Evolutionary conservation across 1,139 yeast genomes (phyloP), one percentile per base, ranked within the genome.

Genomic region (Yamadazyma pseudoaaseri): DNA sequence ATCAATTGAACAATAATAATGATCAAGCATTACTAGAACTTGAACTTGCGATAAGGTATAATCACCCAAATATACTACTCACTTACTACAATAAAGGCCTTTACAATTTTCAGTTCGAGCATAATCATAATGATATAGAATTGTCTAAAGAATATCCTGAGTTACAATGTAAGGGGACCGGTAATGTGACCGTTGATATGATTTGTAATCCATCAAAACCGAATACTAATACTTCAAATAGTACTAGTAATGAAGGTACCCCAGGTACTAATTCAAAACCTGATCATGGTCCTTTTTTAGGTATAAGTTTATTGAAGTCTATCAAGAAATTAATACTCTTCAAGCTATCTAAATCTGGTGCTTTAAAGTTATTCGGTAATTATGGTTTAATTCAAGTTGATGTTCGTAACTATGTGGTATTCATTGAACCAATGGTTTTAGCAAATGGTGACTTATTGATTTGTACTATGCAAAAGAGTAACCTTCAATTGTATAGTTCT

Each of bases 31-130:
- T 82, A 9, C 61, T 80, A 12, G 83, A 80, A 43, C 71, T 81
- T 31, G 90, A 82, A 50, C 62, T 82, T 26, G 55, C 63, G 20
- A 61, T 82, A 33, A 62, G 90, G 34, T 65, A 68, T 43, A 58
- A 66, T 22, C 55, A 74, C 39, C 77, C 83, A 2, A 63, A 65
- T 31, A 71, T 74, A 6, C 58, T 83, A 28, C 70, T 80, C 5
- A 74, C 81, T 10, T 69, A 80, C 37, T 71, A 78, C 48, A 76
- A 81, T 43, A 78, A 79, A 44, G 80, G 77, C 35, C 59, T 83
- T 8, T 83, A 83, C 74, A 66, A 77, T 33, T 70, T 68, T 42
- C 51, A 51, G 20, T 74, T 83, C 41, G 65, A 72, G 41, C 61
- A 73, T 35, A 57, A 60, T 32, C 60, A 48, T 2, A 40, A 53